These are phyloP conservation scores for Boletus eberwhitei DNA, from an alignment of 768 basidiomycete genomes.

Conservation along the genomic window DNA sequence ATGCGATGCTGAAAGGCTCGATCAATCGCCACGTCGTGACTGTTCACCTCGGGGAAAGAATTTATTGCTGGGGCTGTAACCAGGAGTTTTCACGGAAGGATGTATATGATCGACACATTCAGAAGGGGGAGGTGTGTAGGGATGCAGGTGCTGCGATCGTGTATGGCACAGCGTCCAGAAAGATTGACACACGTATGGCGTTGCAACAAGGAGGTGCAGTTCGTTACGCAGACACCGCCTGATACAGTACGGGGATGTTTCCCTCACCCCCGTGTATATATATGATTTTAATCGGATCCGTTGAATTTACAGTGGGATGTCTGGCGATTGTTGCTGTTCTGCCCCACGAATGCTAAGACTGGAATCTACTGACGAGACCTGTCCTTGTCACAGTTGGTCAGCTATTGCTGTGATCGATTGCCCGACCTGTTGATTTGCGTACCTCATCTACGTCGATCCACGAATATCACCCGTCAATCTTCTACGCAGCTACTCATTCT, in stretches of 20 bases:
- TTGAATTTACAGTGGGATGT: neutral
- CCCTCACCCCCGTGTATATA: neutral
- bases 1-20: slow-evolving; percentile 1
- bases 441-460: neutral
- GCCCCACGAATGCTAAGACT: too few relatives aligned
- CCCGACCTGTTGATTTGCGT: too few relatives aligned
- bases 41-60: slow-evolving; percentile 1
- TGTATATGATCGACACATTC: slow-evolving; percentile 1
- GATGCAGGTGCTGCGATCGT: neutral
- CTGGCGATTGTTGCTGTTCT: neutral
- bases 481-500: neutral
- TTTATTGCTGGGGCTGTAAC: slow-evolving; percentile 3
- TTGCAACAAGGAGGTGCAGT: neutral
- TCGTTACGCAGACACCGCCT: neutral
- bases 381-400: neutral
- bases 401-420: neutral
- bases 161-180: neutral
- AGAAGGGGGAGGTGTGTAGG: neutral
- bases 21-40: slow-evolving; percentile 4
- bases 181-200: neutral
- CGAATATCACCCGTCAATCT: neutral
- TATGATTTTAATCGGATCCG: neutral
- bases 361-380: neutral
- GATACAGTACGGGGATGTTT: too few relatives aligned
- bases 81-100: slow-evolving; percentile 1